Base-by-base conservation (phyloP, 176 grass and related monocot species). In the Cymbopogon citratus region DNA sequence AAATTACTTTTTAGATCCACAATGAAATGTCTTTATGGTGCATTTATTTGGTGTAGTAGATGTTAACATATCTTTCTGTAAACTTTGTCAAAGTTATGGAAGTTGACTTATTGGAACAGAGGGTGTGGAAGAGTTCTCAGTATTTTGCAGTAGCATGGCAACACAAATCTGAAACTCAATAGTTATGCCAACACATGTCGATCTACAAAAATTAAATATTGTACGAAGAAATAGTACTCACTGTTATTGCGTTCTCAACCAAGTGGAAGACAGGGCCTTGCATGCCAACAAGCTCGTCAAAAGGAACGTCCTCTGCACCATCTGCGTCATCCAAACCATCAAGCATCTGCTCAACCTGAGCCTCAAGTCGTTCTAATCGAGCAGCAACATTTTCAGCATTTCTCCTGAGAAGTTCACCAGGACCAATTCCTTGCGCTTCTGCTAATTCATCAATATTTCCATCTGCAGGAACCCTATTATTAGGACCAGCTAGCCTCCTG, bases 351-450 rank as follows among this genome's bases (percentile, higher is more conserved):
- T 99, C 97, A 69, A 99, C 97, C 71, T 99, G 97, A 21, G 97
- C 97, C 84, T 99, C 97, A 67, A 99, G 89, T 65, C 97, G 89
- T 86, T 99, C 97, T 75, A 99, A 75, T 60, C 97, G 85, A 75
- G 93, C 97, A 71, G 97, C 97, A 79, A 99, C 93, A 78, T 99
- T 95, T 91, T 99, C 97, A 8, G 97, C 97, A 80, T 99, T 99
- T 80, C 97, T 91, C 67, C 93, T 99, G 23, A 99, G 77, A 82
- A 99, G 81, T 77, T 94, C 89, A 75, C 88, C 92, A 65, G 92
- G 89, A 71, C 97, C 87, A 68, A 90, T 87, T 88, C 92, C 89
- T 89, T 99, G 91, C 52, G 89, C 91, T 67, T 94, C 93, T 23
- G 76, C 80, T 71, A 78, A 49, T 28, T 99, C 97, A 64, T 99